These are phyloP conservation scores for Penicillium paxilli DNA, from an alignment of 495 filamentous ascomycete species.

Conservation along the genomic window DNA sequence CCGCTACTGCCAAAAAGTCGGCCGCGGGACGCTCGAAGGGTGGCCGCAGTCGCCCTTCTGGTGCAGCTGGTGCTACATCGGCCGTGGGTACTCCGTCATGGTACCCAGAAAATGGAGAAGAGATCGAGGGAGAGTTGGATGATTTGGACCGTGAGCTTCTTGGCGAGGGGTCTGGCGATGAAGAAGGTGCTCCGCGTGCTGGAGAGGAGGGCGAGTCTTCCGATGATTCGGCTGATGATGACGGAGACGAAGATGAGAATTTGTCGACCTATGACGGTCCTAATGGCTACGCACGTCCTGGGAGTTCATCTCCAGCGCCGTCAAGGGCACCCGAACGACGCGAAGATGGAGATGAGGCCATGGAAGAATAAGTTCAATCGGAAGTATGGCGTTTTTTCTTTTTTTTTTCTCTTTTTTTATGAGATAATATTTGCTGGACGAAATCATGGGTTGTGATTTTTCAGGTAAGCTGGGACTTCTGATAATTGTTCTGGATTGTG, in stretches of 20 bases:
- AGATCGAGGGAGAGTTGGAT: slow-evolving; percentile 47
- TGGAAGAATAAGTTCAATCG: slow-evolving; percentile 30
- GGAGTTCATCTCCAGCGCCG: slow-evolving; percentile 34
- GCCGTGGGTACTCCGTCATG: slow-evolving; percentile 23
- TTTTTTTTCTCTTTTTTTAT: slow-evolving; percentile 1
- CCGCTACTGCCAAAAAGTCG: slow-evolving; percentile 25
- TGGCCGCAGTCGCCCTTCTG: slow-evolving; percentile 28
- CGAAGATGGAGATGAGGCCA: slow-evolving; percentile 31
- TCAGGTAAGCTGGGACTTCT: neutral
- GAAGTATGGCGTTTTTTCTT: slow-evolving; percentile 7
- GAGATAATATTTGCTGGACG: neutral
- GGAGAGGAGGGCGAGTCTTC: slow-evolving; percentile 31
- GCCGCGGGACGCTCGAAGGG: slow-evolving; percentile 31
- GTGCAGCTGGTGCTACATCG: slow-evolving; percentile 11
- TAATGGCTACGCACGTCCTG: slow-evolving; percentile 41
- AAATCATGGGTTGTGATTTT: neutral
- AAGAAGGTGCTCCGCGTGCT: slow-evolving; percentile 29
- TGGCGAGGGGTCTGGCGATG: slow-evolving; percentile 48
- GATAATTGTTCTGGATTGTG: slow-evolving; percentile 1
- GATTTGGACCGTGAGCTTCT: slow-evolving; percentile 54
- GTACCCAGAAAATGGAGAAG: slow-evolving; percentile 26
- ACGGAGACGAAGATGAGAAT: slow-evolving; percentile 42
- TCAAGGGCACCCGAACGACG: slow-evolving; percentile 13
- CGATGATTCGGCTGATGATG: slow-evolving; percentile 32
- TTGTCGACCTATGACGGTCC: slow-evolving; percentile 42